phyloP scores from a whole-genome alignment of 2,329 filamentous ascomycete genomes.

The Epichloe festucae region DNA sequence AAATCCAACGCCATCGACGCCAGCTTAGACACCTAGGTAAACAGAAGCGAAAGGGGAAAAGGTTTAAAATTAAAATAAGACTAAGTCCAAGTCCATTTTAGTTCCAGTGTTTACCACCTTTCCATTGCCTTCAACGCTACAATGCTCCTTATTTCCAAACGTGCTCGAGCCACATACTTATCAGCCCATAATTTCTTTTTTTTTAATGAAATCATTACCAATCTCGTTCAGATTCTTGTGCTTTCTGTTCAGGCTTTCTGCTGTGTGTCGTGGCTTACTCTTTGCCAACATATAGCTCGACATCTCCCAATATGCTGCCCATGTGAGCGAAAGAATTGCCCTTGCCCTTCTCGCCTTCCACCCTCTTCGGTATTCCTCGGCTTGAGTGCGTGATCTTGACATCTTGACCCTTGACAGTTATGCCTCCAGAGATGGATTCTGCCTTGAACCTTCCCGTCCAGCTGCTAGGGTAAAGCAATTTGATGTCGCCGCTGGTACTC shows the following conservation, averaged over 20 bases:
- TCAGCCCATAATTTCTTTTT: too few relatives aligned
- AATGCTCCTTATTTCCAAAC: too few relatives aligned
- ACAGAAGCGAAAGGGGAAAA: background rate
- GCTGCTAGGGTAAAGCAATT: constrained; percentile 30
- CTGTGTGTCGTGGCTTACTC: background rate
- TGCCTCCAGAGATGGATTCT: constrained; percentile 25
- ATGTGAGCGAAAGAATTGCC: constrained; percentile 20
- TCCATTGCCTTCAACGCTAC: too few relatives aligned
- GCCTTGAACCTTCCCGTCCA: constrained; percentile 36
- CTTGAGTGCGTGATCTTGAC: constrained; percentile 24
- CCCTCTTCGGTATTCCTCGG: constrained; percentile 18
- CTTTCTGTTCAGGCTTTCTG: too few relatives aligned
- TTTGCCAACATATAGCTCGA: constrained; percentile 16
- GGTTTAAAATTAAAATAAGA: background rate
- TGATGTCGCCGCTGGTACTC: constrained; percentile 30
- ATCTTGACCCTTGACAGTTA: constrained; percentile 28
- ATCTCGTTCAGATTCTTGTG: too few relatives aligned
- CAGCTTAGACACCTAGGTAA: background rate
- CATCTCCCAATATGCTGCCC: constrained; percentile 18
- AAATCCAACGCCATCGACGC: too few relatives aligned
- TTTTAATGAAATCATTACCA: too few relatives aligned
- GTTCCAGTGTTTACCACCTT: too few relatives aligned
- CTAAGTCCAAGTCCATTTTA: too few relatives aligned
- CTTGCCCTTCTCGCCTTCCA: constrained; percentile 29
- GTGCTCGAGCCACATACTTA: too few relatives aligned